Evolutionary conservation across 2,329 filamentous ascomycete genomes (phyloP).

Genomic region (Rhynchosporium agropyri): DNA sequence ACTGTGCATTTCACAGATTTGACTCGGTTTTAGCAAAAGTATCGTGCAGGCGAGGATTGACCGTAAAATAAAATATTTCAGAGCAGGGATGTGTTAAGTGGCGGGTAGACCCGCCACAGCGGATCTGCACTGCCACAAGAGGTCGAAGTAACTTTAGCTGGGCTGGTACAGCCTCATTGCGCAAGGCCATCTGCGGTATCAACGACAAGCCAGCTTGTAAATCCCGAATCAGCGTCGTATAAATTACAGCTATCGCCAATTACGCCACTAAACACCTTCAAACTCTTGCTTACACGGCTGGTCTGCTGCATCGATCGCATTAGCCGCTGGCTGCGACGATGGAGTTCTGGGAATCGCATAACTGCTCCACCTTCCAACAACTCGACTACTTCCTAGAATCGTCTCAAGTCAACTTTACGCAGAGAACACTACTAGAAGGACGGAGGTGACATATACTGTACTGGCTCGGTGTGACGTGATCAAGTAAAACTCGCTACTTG

Average conservation of each 20-base stretch:
- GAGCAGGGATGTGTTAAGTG: conserved; percentile 16
- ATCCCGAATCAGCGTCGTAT: background rate
- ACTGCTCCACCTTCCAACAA: conserved; percentile 31
- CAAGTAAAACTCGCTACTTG: background rate
- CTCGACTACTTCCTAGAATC: background rate
- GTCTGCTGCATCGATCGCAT: conserved; percentile 13
- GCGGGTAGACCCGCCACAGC: conserved; percentile 20
- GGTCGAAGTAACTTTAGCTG: background rate
- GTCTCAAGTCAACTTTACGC: background rate
- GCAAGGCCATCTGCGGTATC: conserved; percentile 7
- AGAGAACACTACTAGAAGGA: conserved; percentile 1
- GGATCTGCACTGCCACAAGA: conserved; percentile 11
- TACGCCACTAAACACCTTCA: background rate
- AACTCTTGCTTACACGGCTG: background rate
- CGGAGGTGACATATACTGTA: background rate
- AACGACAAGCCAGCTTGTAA: background rate
- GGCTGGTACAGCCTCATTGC: conserved; percentile 9
- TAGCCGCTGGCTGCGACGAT: conserved; percentile 39
- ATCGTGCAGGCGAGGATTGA: conserved; percentile 10
- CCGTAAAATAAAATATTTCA: conserved; percentile 14
- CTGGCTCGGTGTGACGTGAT: background rate
- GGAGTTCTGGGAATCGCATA: conserved; percentile 39
- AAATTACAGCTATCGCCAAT: background rate
- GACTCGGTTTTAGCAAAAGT: conserved; percentile 6
- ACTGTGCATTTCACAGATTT: background rate